Evolutionary conservation across 805 yeast genomes (phyloP).

Genomic region (Kluyveromyces lactis): DNA sequence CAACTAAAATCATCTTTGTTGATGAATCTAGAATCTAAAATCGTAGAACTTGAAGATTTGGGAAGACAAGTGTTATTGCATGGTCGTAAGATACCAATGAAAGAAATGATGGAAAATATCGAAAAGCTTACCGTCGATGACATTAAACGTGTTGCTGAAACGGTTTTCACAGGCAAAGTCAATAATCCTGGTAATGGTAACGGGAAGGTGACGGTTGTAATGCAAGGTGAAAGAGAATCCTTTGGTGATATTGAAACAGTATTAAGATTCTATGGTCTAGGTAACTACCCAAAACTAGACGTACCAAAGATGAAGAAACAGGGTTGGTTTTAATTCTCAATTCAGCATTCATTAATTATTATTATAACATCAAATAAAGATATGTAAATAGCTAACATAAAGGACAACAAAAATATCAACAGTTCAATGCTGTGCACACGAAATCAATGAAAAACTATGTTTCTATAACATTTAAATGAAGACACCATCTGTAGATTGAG

Average conservation of each 20-base stretch:
- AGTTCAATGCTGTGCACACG: too few relatives aligned
- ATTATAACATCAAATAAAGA: too few relatives aligned
- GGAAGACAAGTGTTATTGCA: constrained; percentile 91
- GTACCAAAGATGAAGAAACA: constrained; percentile 5
- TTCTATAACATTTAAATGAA: constrained; percentile 13
- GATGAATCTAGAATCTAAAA: constrained; percentile 87
- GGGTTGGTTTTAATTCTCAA: constrained; percentile 23
- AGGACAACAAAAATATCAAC: too few relatives aligned
- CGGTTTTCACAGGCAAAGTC: constrained; percentile 63
- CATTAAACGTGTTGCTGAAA: constrained; percentile 62
- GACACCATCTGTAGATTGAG: constrained; percentile 15
- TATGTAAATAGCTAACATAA: too few relatives aligned
- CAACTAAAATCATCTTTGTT: constrained; percentile 80
- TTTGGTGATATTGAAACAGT: constrained; percentile 77
- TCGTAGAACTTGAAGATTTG: constrained; percentile 91
- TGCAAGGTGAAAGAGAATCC: constrained; percentile 78
- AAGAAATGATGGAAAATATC: constrained; percentile 75
- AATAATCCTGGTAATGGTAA: constrained; percentile 38
- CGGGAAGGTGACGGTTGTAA: constrained; percentile 74
- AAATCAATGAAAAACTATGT: too few relatives aligned
- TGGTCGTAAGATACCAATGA: constrained; percentile 62
- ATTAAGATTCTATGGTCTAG: constrained; percentile 66
- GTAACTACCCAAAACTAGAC: constrained; percentile 27
- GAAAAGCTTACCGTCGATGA: constrained; percentile 60
- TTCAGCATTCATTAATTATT: background rate